phyloP scores from a whole-genome alignment of 768 basidiomycete species.

The Cyclocybe aegerita region DNA sequence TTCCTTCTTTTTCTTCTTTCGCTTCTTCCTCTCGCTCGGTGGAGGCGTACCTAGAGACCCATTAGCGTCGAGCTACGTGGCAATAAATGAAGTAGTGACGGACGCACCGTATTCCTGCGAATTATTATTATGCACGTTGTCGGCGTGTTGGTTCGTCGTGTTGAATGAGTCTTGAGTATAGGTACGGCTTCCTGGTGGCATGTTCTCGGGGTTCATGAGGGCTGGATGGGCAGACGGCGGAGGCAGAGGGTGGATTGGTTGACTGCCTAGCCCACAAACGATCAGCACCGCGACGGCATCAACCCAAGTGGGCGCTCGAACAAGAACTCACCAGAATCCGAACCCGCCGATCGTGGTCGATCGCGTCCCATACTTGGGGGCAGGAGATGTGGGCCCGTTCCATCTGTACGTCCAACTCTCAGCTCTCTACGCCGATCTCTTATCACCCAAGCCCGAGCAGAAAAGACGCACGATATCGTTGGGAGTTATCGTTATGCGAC shows the following conservation, averaged over 20 bases:
- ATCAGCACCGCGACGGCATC: background rate
- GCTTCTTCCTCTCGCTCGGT: background rate
- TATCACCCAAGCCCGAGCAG: background rate
- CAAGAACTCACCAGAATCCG: background rate
- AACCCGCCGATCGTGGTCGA: background rate
- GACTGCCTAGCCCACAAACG: background rate
- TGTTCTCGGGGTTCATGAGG: background rate
- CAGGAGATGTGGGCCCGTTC: background rate
- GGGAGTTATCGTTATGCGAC: conserved; percentile 4
- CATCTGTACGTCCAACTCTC: background rate
- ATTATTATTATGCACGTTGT: conserved; percentile 6
- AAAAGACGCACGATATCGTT: conserved; percentile 2
- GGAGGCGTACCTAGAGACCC: too few relatives aligned
- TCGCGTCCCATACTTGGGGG: too few relatives aligned
- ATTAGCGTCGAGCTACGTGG: too few relatives aligned
- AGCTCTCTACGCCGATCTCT: background rate
- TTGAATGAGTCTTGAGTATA: conserved; percentile 5
- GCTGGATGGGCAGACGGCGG: conserved; percentile 2
- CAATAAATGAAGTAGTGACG: background rate
- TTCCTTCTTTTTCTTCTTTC: background rate
- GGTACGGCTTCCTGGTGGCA: background rate
- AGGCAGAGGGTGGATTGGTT: background rate
- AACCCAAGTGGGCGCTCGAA: background rate
- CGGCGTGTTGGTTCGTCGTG: background rate
- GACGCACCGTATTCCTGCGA: conserved; percentile 9